Evolutionary conservation across 169 alveolate species (phyloP), one percentile per base, ranked within the genome.

Genomic region (Plasmodium inui): DNA sequence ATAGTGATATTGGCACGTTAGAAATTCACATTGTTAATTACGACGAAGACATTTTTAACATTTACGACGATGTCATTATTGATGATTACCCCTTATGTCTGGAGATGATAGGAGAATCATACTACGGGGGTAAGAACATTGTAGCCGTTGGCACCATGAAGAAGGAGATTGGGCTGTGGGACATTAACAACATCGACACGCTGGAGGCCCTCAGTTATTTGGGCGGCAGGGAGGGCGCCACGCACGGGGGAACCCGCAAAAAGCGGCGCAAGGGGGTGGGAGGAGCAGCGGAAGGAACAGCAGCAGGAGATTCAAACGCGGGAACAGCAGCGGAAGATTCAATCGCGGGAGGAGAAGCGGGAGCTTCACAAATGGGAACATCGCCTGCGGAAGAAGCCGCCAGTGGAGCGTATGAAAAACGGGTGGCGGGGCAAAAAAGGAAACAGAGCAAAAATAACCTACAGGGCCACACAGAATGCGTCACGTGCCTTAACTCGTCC

Each of bases 91-190:
- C 94, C 9, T 22, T 88, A 61, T 88, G 94, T 32, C 7, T 88
- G 34, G 83, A 88, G 70, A 10, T 67, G n/a, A 46, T 88, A 50
- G 19, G 70, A 14, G 22, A 34, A 1, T 79, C 72, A 1, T 88
- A 80, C 71, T 88, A 78, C 70, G 14, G 61, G 17, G 71, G 72
- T 14, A 88, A 26, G 6, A 61, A 88, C 32, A 22, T 88, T 12
- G 88, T 88, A 37, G 94, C 94, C 44, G 28, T 88, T 22, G 94
- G 94, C 22, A 88, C 94, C 4, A 19, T 88, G 44, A 39, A 88
- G 50, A 7, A 30, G 19, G 73, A 70, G n/a, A 88, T 88, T 30
- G 76, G 89, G 0, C 50, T 88, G 6, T 88, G 94, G 94, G 94
- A 88, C 82, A 19, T 88, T 22, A 2, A 72, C 53, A 78, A 9